Evolutionary conservation across 73 alveolate genomes (phyloP).

Genomic region (Tetrahymena elliotti): DNA sequence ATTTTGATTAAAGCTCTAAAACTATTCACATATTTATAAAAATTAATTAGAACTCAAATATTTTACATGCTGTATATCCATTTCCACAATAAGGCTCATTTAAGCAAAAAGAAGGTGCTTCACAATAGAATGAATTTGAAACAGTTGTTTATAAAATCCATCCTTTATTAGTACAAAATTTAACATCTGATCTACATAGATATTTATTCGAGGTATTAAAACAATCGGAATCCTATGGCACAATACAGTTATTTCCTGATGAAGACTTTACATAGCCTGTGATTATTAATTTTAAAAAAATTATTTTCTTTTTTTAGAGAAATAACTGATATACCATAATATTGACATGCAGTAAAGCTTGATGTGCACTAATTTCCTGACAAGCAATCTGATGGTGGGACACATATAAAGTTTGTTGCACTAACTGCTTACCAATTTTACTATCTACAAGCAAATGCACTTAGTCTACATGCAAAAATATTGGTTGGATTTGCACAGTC

Average conservation of each 20-base stretch:
- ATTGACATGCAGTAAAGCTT: not conserved
- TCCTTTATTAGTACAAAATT: not conserved
- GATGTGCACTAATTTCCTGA: not conserved
- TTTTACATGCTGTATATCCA: not conserved
- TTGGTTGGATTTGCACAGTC: not conserved
- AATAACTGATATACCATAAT: not conserved
- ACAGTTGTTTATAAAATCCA: not conserved
- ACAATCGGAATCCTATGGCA: not conserved
- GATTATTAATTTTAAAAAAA: not conserved
- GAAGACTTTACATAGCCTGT: not conserved
- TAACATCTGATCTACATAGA: not conserved
- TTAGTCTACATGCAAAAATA: not conserved
- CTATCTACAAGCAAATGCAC: not conserved
- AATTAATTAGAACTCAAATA: too few relatives aligned
- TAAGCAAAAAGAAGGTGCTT: not conserved
- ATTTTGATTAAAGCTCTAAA: too few relatives aligned
- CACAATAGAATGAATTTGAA: not conserved
- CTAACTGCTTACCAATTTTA: not conserved
- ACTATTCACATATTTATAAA: too few relatives aligned
- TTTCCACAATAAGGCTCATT: not conserved
- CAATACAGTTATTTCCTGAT: not conserved
- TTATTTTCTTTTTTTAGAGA: not conserved
- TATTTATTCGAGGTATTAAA: not conserved
- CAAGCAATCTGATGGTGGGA: not conserved
- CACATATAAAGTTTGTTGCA: not conserved